Conservation (phyloP, 2,329 filamentous ascomycete genomes). For the Diaporthe ilicicola region DNA sequence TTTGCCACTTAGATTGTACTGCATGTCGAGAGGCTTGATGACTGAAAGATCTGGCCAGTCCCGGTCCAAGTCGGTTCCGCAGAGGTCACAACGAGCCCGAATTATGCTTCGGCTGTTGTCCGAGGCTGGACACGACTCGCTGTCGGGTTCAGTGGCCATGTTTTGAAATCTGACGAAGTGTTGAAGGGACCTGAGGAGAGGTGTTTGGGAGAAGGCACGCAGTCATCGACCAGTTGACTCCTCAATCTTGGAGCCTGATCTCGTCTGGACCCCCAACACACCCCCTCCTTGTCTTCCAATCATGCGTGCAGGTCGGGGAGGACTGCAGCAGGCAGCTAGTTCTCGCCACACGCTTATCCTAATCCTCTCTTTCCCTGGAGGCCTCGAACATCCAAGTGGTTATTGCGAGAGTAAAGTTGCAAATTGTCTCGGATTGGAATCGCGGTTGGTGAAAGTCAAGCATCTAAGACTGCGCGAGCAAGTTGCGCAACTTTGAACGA, state of each 20-base stretch:
- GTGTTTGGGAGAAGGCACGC: neutral
- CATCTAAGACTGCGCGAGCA: neutral
- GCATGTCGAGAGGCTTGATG: neutral
- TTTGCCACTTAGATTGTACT: too few relatives aligned
- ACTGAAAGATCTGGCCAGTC: neutral
- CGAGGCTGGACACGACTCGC: neutral
- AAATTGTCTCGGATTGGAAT: too few relatives aligned
- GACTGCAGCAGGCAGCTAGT: neutral
- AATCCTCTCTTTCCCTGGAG: neutral
- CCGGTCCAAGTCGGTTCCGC: neutral
- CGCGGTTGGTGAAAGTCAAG: neutral
- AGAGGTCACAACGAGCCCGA: neutral
- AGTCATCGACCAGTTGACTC: neutral
- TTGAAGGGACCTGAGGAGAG: neutral
- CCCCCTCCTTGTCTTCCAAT: neutral
- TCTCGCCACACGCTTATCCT: neutral
- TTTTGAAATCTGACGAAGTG: neutral
- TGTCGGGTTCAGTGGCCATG: neutral
- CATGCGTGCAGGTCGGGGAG: neutral
- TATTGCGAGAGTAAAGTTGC: too few relatives aligned
- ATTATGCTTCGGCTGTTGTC: neutral
- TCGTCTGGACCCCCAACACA: neutral
- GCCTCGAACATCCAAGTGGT: neutral
- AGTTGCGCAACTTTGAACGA: neutral
- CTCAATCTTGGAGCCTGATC: neutral